phyloP scores from a whole-genome alignment of 331 rosid species.

The Malus hybrid region DNA sequence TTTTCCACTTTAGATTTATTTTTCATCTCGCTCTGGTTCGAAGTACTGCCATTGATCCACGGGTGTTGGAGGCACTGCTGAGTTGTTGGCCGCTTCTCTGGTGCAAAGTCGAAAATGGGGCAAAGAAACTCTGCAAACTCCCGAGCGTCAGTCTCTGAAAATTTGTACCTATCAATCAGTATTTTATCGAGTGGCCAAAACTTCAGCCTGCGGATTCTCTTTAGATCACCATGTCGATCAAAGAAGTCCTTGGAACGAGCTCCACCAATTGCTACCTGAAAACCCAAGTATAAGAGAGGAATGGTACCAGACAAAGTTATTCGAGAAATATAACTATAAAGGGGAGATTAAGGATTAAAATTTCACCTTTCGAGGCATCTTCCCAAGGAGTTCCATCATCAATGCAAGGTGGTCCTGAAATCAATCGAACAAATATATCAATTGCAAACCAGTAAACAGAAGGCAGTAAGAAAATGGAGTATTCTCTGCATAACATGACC shows the following conservation, averaged over 20 bases:
- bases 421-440: conserved; percentile 17
- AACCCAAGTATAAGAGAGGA: conserved; percentile 22
- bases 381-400: conserved; percentile 99
- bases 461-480: background rate
- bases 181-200: conserved; percentile 66
- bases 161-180: conserved; percentile 62
- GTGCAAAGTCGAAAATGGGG: conserved; percentile 66
- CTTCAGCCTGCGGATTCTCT: conserved; percentile 91
- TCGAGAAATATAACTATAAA: background rate
- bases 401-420: conserved; percentile 95
- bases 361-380: conserved; percentile 82
- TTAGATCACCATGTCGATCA: conserved; percentile 95
- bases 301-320: background rate
- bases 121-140: conserved; percentile 64
- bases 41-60: conserved; percentile 45
- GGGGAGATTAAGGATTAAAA: background rate
- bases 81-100: conserved; percentile 94
- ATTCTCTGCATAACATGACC: background rate
- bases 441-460: background rate
- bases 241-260: conserved; percentile 80
- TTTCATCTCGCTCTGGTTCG: conserved; percentile 33
- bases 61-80: conserved; percentile 80
- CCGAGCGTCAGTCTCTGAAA: conserved; percentile 59
- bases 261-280: conserved; percentile 69
- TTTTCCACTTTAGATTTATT: conserved; percentile 40